These are phyloP conservation scores for Silene noctiflora DNA, from an alignment of 179 eudicot species.

Conservation along the genomic window DNA sequence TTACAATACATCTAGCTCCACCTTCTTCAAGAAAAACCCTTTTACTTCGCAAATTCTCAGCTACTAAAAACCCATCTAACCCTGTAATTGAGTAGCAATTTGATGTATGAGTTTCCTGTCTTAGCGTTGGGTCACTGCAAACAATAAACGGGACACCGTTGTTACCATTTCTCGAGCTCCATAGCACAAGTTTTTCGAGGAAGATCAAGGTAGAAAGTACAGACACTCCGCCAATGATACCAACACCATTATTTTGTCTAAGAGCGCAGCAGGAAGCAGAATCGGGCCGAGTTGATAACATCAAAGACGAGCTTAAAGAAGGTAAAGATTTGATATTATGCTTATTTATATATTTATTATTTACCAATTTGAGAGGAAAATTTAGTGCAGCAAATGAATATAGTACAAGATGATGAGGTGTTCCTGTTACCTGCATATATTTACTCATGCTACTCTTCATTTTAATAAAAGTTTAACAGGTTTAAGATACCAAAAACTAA, in stretches of 20 bases:
- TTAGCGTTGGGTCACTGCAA: constrained; percentile 43
- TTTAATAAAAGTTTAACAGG: too few species aligned
- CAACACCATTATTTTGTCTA: constrained; percentile 35
- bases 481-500: neutral
- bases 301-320: constrained; percentile 1
- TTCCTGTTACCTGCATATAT: constrained; percentile 2
- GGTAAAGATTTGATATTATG: constrained; percentile 12
- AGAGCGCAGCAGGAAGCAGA: constrained; percentile 10
- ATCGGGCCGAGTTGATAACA: constrained; percentile 3
- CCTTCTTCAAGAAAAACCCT: constrained; percentile 48
- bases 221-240: constrained; percentile 57
- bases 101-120: constrained; percentile 15
- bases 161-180: constrained; percentile 40
- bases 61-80: too few species aligned
- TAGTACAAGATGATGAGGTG: constrained; percentile 14
- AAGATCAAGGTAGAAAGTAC: constrained; percentile 48
- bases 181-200: constrained; percentile 51
- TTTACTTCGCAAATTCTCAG: constrained; percentile 37
- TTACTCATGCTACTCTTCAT: neutral
- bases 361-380: neutral
- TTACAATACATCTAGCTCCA: constrained; percentile 53
- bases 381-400: constrained; percentile 19
- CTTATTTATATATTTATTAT: constrained; percentile 7
- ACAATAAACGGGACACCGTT: constrained; percentile 45
- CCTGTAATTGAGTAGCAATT: neutral